phyloP scores from a whole-genome alignment of 2,329 filamentous ascomycete species.

The Leptographium wingfieldii region DNA sequence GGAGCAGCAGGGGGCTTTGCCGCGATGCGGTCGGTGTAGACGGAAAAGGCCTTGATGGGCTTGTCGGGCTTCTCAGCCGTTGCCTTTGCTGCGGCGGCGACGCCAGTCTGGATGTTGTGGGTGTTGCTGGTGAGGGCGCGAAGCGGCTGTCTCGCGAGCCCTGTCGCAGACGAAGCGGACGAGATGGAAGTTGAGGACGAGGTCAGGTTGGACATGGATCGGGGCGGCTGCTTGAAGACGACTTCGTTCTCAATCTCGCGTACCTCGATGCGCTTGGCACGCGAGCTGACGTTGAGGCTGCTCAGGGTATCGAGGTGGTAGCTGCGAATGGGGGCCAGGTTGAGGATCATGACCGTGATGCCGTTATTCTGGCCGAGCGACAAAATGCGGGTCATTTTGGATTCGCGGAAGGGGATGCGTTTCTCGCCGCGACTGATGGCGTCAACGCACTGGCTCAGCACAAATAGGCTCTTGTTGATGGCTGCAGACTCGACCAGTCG shows the following conservation, averaged over 20 bases:
- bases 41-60: slow-evolving; percentile 71
- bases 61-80: slow-evolving; percentile 52
- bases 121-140: slow-evolving; percentile 58
- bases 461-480: slow-evolving; percentile 96
- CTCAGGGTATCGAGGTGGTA: slow-evolving; percentile 91
- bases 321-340: slow-evolving; percentile 78
- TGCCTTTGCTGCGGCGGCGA: slow-evolving; percentile 28
- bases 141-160: slow-evolving; percentile 58
- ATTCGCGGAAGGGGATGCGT: slow-evolving; percentile 85
- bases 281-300: slow-evolving; percentile 87
- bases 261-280: slow-evolving; percentile 92
- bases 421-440: slow-evolving; percentile 66
- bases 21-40: slow-evolving; percentile 60
- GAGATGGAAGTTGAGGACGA: slow-evolving; percentile 50
- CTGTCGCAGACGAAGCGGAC: slow-evolving; percentile 29
- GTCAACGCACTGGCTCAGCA: slow-evolving; percentile 88
- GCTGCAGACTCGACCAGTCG: slow-evolving; percentile 87
- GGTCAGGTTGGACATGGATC: slow-evolving; percentile 16
- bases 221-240: slow-evolving; percentile 65
- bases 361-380: slow-evolving; percentile 91
- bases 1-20: background rate
- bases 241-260: slow-evolving; percentile 93
- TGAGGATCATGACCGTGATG: slow-evolving; percentile 91
- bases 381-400: slow-evolving; percentile 93
- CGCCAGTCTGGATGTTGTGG: slow-evolving; percentile 57